Evolutionary conservation across 2,329 filamentous ascomycete species (phyloP), one percentile per base, ranked within the genome.

Genomic region (Fusarium sp.): DNA sequence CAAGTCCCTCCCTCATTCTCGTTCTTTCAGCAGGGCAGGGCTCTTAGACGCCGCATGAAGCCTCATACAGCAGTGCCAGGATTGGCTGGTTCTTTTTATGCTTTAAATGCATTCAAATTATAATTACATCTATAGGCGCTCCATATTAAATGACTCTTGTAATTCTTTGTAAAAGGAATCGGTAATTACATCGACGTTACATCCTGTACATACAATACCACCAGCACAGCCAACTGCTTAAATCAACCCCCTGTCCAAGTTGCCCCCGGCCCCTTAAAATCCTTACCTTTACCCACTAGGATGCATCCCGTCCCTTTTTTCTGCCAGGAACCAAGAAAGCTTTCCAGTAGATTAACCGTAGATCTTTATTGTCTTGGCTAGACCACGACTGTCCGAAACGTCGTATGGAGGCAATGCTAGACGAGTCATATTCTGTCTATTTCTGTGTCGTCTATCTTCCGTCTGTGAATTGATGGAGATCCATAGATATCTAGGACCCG

Each of bases 231-330:
- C 47, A 53, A 36, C 34, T 52, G 50, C 45, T 68, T 55, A 53
- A 70, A 59, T 24, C 43, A 21, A 51, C 34, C 60, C 49, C 54
- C 61, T 63, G 67, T 67, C 39, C 11, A 58, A 56, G 47, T 21
- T 52, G 51, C 34, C 62, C 62, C 55, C 38, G 46, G 60, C 57
- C 67, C 67, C 64, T 66, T 69, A 56, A 19, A 19, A 19, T 19
- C 19, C 19, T 19, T 19, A 19, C 19, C 26, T 47, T 53, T 67
- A 54, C 14, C 53, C 66, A 67, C 57, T 51, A 51, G 43, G 64
- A 46, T 58, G 57, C 45, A 46, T 11, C 56, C 67, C 50, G 39
- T 53, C 21, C 53, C 31, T 59, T 55, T 70, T 52, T 42, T n/a
- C 31, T 57, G 42, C 47, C 42, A 64, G 57, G 57, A 64, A 69